phyloP scores from a whole-genome alignment of 345 rosid genomes.

The Cardiospermum halicacabum region DNA sequence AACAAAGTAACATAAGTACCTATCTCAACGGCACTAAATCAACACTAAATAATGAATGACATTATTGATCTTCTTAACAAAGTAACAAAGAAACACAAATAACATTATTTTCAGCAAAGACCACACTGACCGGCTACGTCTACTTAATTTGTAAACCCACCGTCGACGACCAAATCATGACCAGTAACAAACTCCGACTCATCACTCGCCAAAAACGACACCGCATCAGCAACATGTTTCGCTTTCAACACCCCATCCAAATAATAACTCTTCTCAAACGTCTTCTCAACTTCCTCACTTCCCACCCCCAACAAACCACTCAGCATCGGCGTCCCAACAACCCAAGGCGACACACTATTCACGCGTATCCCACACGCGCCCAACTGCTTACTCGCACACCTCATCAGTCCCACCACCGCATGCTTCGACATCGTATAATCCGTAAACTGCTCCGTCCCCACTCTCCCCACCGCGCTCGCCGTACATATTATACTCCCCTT shows the following conservation, averaged over 20 bases:
- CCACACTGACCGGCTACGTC: too few relatives aligned
- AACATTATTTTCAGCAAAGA: too few relatives aligned
- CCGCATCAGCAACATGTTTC: constrained; percentile 25
- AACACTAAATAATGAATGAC: too few relatives aligned
- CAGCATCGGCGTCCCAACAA: constrained; percentile 17
- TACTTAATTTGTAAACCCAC: constrained; percentile 3
- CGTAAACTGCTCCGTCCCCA: neutral
- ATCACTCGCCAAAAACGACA: constrained; percentile 20
- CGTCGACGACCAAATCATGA: constrained; percentile 18
- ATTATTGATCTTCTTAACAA: too few relatives aligned
- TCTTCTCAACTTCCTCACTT: constrained; percentile 15
- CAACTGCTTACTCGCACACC: constrained; percentile 23
- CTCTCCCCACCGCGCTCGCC: constrained; percentile 17
- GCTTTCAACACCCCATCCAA: constrained; percentile 18
- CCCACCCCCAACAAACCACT: neutral
- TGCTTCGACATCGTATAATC: constrained; percentile 27
- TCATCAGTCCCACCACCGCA: constrained; percentile 25
- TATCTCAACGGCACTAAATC: too few relatives aligned
- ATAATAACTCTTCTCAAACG: neutral
- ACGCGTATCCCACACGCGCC: constrained; percentile 24
- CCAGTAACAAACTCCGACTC: constrained; percentile 23
- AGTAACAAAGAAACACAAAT: neutral
- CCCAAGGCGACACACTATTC: constrained; percentile 23
- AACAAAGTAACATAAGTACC: too few relatives aligned
- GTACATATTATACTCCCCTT: constrained; percentile 30